phyloP scores from a whole-genome alignment of 108 stramenopile species.

The Nitzschia sp. region DNA sequence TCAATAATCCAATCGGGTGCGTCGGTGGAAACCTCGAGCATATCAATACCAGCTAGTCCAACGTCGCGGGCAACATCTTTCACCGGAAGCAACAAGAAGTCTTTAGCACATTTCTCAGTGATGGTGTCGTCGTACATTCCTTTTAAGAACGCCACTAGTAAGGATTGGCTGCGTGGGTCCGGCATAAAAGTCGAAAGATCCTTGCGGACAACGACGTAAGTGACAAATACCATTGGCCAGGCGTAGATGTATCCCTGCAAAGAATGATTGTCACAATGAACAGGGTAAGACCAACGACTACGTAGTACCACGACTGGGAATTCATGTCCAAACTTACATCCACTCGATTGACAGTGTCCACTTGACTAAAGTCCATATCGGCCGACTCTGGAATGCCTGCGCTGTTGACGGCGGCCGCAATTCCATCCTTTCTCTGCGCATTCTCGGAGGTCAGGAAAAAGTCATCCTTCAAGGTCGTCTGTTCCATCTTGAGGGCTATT shows the following conservation, averaged over 20 bases:
- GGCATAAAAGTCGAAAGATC: constrained; percentile 48
- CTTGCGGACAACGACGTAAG: constrained; percentile 76
- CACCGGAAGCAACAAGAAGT: constrained; percentile 42
- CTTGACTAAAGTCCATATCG: constrained; percentile 54
- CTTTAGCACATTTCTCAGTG: constrained; percentile 32
- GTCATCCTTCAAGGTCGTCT: constrained; percentile 49
- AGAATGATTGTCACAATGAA: too few species aligned
- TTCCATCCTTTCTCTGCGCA: constrained; percentile 56
- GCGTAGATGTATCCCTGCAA: constrained; percentile 35
- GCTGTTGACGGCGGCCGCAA: constrained; percentile 39
- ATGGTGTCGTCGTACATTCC: constrained; percentile 44
- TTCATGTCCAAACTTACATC: neutral
- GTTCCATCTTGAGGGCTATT: constrained; percentile 48
- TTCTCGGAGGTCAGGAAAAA: constrained; percentile 50
- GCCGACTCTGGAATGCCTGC: constrained; percentile 40
- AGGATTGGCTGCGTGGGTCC: constrained; percentile 28
- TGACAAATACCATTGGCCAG: constrained; percentile 82
- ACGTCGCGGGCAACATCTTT: constrained; percentile 20
- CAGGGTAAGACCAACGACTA: neutral
- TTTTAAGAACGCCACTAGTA: constrained; percentile 54
- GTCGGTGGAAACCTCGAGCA: constrained; percentile 5
- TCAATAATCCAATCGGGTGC: constrained; percentile 38
- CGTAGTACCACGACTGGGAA: neutral
- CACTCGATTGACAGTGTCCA: constrained; percentile 42
- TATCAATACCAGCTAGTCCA: constrained; percentile 35